Evolutionary conservation across 2,329 filamentous ascomycete genomes (phyloP), one percentile per base, ranked within the genome.

Genomic region (Cercospora sesami): DNA sequence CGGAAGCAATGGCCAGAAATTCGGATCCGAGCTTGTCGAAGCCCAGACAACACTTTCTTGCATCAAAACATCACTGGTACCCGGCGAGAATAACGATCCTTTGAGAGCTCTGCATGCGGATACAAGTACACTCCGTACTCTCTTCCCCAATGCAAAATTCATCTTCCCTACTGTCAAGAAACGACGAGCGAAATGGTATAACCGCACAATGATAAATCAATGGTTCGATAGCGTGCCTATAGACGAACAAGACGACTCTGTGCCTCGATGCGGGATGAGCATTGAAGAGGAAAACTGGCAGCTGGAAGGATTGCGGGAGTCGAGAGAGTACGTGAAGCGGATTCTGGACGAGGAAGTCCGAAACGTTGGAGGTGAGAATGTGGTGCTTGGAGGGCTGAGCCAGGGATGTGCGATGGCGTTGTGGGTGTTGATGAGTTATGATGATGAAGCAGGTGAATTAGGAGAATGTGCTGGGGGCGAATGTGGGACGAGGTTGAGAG

Each of bases 341-440:
- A 48, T 71, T 9, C 6, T 71, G 10, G 60, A 65, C 4, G 39
- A 45, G 2, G 69, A 71, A 31, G 30, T 64, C 26, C 6, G 26
- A 6, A 5, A n/a, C 12, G 57, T 75, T 65, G 63, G 75, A 59
- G 31, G 77, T 0, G 36, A 70, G 21, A 84, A 83, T 60, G 76
- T 87, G 14, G 75, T 86, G 6, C 68, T 87, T 0, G 83, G 84
- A 16, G 84, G 85, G 0, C 68, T 87, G n/a, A 86, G 85, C 71
- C 83, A 86, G 69, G 85, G 85, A 0, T 86, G 83, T 70, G 85
- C 84, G 0, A 81, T 48, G 42, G 21, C 42, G 21, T 12, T 33
- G 10, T 33, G 31, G 31, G 31, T 33, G 10, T 33, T 33, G 31
- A 33, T 33, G 31, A 33, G 31, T 33, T 33, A 12, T 12, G 31